Evolutionary conservation across 345 rosid species (phyloP).

Genomic region (Lepidium didymum): DNA sequence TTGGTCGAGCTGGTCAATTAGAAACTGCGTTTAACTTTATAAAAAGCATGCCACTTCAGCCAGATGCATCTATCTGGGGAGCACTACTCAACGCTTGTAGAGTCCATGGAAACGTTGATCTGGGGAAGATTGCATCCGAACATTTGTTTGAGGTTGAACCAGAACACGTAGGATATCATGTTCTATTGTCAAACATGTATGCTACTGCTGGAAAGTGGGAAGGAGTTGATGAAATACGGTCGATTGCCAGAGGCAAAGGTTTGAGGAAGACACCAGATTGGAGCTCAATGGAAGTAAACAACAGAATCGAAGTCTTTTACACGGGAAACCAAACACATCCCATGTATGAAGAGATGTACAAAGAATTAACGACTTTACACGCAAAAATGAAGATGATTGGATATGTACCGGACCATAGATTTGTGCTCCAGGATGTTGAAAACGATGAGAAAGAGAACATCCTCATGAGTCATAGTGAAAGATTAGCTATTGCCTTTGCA

Average conservation of each 20-base stretch:
- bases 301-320: conserved; percentile 49
- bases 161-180: conserved; percentile 54
- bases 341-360: conserved; percentile 26
- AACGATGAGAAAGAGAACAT: conserved; percentile 60
- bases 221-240: conserved; percentile 39
- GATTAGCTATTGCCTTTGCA: conserved; percentile 50
- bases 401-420: conserved; percentile 47
- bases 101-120: conserved; percentile 42
- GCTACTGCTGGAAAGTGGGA: conserved; percentile 54
- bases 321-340: conserved; percentile 50
- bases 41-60: conserved; percentile 39
- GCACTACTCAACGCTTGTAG: conserved; percentile 53
- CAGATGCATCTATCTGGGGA: conserved; percentile 59
- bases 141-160: conserved; percentile 42
- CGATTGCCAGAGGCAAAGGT: conserved; percentile 41
- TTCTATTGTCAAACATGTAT: conserved; percentile 49
- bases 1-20: conserved; percentile 47
- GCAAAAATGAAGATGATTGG: conserved; percentile 45
- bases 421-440: conserved; percentile 55
- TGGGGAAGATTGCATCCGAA: conserved; percentile 43
- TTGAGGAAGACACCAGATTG: conserved; percentile 62
- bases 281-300: conserved; percentile 45
- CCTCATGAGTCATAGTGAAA: conserved; percentile 49
- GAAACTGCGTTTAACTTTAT: conserved; percentile 41
- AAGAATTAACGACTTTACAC: conserved; percentile 33